Evolutionary conservation across 371 early-diverging fungal genomes (phyloP), one percentile per base, ranked within the genome.

Genomic region (Circinella umbellata): DNA sequence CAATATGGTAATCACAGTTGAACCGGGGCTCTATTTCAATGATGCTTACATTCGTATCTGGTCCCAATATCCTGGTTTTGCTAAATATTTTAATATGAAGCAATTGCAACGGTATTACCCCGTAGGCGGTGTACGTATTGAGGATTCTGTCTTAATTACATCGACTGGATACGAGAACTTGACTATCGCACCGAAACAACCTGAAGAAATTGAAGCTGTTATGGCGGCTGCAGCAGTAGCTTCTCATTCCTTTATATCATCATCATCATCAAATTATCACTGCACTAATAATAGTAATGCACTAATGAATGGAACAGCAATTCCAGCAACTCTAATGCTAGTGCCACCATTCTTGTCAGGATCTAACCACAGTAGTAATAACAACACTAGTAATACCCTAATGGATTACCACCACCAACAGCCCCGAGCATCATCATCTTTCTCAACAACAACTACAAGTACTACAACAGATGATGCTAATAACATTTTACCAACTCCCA

Each of bases 71-170:
- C 88, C 91, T 7, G 79, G 77, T 1, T 76, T 86, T 39, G 76
- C 86, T 54, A 68, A 83, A 71, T 93, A 78, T 66, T 85, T 96
- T 66, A 84, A 94, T 76, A 75, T 89, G 73, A 88, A 88, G 35
- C 75, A 82, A 3, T 75, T 94, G 3, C 82, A 86, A 39, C 77
- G 83, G 36, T 94, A 92, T 75, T 72, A 82, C 60, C 67, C 69
- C 20, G 92, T 96, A 15, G 97, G 97, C 61, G 97, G 97, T 64
- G 95, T 97, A 47, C 87, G 96, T 49, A 95, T 97, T 62, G 97
- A 97, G 77, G 96, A 96, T 75, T 92, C 92, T 38, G 89, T 97
- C 11, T 87, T 92, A 10, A 89, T 94, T 15, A 92, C 91, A 17
- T 83, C 85, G 54, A 67, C 82, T 42, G 92, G 93, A n/a, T 70